A percentile compares a stretch with the other conserved stretches of the same genome.
Evolutionary conservation across 306 rosid genomes (phyloP).

Genomic region (Ceratonia siliqua): DNA sequence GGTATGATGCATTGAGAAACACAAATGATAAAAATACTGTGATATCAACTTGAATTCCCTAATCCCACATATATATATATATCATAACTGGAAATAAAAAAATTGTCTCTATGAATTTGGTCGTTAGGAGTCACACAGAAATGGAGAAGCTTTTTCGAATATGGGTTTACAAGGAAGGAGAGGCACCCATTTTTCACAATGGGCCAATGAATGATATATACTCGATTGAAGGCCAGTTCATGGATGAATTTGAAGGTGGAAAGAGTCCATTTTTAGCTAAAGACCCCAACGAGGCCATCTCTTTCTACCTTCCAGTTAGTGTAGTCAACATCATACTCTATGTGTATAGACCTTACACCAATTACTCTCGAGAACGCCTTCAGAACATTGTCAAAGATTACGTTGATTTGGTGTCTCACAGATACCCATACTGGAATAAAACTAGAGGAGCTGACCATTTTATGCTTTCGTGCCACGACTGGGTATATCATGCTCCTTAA

Average conservation of each 20-base stretch:
- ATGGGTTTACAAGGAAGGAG: conserved; percentile 42
- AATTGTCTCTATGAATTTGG: background rate
- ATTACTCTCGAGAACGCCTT: conserved; percentile 35
- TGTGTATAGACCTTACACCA: conserved; percentile 31
- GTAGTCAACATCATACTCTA: conserved; percentile 11
- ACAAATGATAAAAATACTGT: too few relatives aligned
- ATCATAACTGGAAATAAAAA: too few relatives aligned
- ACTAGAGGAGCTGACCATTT: conserved; percentile 35
- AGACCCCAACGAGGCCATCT: conserved; percentile 16
- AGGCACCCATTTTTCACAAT: conserved; percentile 31
- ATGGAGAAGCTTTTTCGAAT: conserved; percentile 35
- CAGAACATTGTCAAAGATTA: conserved; percentile 34
- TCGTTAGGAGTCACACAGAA: conserved; percentile 26
- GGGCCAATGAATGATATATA: conserved; percentile 40
- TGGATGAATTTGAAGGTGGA: conserved; percentile 34
- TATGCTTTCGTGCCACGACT: conserved; percentile 40
- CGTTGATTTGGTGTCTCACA: conserved; percentile 3
- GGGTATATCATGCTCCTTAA: too few relatives aligned
- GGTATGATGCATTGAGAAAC: too few relatives aligned
- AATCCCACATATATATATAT: too few relatives aligned
- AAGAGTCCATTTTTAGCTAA: conserved; percentile 23
- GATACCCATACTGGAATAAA: conserved; percentile 29
- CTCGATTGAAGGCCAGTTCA: conserved; percentile 34
- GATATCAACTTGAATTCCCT: too few relatives aligned
- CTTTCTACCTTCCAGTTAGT: conserved; percentile 23